A percentile compares a stretch with the other conserved stretches of the same genome.
Evolutionary conservation across 441 rosid species (phyloP).

Genomic region (Brassica hybrid): DNA sequence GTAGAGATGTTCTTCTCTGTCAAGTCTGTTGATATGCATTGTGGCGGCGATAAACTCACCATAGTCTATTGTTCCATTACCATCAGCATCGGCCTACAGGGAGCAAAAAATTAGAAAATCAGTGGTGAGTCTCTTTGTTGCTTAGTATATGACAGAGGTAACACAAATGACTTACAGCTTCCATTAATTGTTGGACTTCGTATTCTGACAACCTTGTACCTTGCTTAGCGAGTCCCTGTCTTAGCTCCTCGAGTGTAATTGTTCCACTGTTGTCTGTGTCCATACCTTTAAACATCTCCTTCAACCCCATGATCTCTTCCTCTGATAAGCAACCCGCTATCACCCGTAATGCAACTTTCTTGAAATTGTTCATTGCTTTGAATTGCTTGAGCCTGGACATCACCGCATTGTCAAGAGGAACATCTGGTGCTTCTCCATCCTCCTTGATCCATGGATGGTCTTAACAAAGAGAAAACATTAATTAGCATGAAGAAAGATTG

Average conservation of each 20-base stretch:
- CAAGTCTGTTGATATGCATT: too few species aligned
- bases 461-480: constrained; percentile 36
- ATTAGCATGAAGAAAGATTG: constrained; percentile 3
- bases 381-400: constrained; percentile 80
- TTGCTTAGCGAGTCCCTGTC: constrained; percentile 67
- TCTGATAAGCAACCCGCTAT: constrained; percentile 76
- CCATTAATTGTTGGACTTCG: constrained; percentile 71
- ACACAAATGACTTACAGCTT: constrained; percentile 55
- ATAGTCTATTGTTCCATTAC: constrained; percentile 82
- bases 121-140: constrained; percentile 18
- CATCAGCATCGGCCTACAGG: constrained; percentile 56
- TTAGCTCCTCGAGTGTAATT: constrained; percentile 69
- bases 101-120: background rate
- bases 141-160: constrained; percentile 6
- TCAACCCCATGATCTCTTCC: too few species aligned
- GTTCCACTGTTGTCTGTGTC: too few species aligned
- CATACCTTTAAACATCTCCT: too few species aligned
- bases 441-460: constrained; percentile 91
- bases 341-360: constrained; percentile 81
- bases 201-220: constrained; percentile 70
- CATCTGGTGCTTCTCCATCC: constrained; percentile 91
- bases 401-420: constrained; percentile 87
- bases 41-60: too few species aligned
- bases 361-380: constrained; percentile 88
- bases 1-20: too few species aligned